Evolutionary conservation across 208 protist genomes (phyloP), one percentile per base, ranked within the genome.

Genomic region (Acanthamoeba culbertsoni): DNA sequence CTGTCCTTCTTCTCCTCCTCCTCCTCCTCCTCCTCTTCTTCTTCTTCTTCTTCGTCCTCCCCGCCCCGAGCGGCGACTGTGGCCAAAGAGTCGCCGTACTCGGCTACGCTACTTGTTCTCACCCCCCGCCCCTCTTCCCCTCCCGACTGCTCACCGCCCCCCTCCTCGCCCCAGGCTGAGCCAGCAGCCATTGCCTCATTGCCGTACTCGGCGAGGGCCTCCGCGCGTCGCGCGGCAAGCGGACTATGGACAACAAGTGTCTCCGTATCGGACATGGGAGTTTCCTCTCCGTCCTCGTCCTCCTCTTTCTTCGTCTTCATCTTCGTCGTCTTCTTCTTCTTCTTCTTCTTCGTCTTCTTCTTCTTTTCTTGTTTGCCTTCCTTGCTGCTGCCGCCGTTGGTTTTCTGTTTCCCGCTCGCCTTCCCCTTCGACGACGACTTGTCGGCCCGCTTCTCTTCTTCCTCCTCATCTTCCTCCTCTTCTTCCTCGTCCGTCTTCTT

Each of bases 401-500:
- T 84, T 84, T 46, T 37, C 28, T n/a, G 62, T 73, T 26, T 37
- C 28, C 62, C 23, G 10, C 28, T 73, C 28, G 26, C 28, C 62
- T 7, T 73, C 33, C 12, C 28, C 8, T 7, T 84, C 45, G 71
- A 28, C 37, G 26, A 7, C 40, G 62, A 71, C 62, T 71, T 71
- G 62, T n/a, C n/a, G n/a, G n/a, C n/a, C n/a, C 62, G 62, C 6
- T 33, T n/a, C 31, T 31, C 28, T 5, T 33, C 5, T 33, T 8
- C 20, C 37, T 79, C 71, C 7, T 28, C 42, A 20, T 37, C 23
- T 42, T 79, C 33, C 10, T 16, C 14, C 35, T 20, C 14, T 12
- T 12, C 62, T 31, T 73, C 33, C 16, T 79, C 71, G 12, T 79
- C 79, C 79, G 40, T 26, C 79, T 88, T 88, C 79, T 88, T 88